Evolutionary conservation across 2,329 filamentous ascomycete genomes (phyloP), one percentile per base, ranked within the genome.

Genomic region (Cercospora citrullina): DNA sequence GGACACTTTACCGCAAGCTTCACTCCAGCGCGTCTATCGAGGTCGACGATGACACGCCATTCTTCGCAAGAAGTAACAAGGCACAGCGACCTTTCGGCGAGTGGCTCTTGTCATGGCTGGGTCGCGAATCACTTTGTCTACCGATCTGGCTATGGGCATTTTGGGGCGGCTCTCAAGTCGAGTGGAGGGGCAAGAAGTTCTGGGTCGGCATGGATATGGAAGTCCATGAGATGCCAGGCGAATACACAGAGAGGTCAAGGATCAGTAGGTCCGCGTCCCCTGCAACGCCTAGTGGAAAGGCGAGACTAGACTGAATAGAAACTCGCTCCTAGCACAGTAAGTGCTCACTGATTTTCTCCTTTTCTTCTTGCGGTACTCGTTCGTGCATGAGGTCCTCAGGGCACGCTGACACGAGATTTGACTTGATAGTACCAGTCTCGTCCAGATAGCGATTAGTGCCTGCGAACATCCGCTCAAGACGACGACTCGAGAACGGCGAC

Each of bases 111-210:
- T 91, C 94, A 0, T 99, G 96, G 95, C 73, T 96, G 0, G 93
- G 91, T 0, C 85, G 95, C 33, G 95, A 99, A 80, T 72, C 87
- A 0, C 83, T 97, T 8, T 94, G 95, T 0, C 82, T 97, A 57
- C 94, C 94, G 0, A 90, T 99, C 68, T 99, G 95, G 95, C 82
- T 88, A 0, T 93, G 90, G 87, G 95, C 95, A 0, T 91, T 97
- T 21, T 87, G 92, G 73, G 90, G 94, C n/a, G 95, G 95, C 0
- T 88, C 91, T 1, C 94, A 89, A 0, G 92, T 99, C 0, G 87
- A 87, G 63, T 99, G 95, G 96, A 84, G 95, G 65, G 94, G 94
- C 0, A 90, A 89, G 75, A 86, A 83, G 30, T 98, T 98, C 77
- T 87, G 87, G 74, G 94, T 98, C 1, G 88, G 90, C 1, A 85